Conservation (phyloP, 2,329 filamentous ascomycete genomes). For the Fusarium sp. region DNA sequence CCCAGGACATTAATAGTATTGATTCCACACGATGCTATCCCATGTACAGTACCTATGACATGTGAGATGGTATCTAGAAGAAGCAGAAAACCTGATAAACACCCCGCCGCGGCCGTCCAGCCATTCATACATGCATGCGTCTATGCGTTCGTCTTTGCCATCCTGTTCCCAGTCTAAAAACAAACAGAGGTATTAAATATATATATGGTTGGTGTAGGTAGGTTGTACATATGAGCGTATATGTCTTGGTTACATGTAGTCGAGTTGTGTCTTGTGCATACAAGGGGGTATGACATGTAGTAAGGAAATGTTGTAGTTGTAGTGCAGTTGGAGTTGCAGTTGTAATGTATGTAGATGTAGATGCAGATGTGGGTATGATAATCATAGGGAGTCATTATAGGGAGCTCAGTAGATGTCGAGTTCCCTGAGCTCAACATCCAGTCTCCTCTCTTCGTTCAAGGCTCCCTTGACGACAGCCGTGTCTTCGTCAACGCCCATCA, state of each 20-base stretch:
- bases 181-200: conserved; percentile 39
- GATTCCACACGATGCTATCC: conserved; percentile 33
- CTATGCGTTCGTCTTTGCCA: conserved; percentile 11
- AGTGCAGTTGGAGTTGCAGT: background rate
- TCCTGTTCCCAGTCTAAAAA: conserved; percentile 26
- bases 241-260: conserved; percentile 5
- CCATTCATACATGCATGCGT: conserved; percentile 20
- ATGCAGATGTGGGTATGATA: background rate
- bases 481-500: conserved; percentile 43
- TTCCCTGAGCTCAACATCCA: conserved; percentile 48
- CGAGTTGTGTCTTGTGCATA: background rate
- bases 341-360: background rate
- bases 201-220: conserved; percentile 26
- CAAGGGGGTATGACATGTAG: background rate
- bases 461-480: conserved; percentile 45
- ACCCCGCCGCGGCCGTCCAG: conserved; percentile 24
- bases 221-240: conserved; percentile 20
- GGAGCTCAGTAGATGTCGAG: conserved; percentile 51
- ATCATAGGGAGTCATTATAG: background rate
- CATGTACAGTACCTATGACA: conserved; percentile 24
- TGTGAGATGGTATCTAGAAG: conserved; percentile 44
- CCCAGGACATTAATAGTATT: conserved; percentile 25
- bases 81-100: conserved; percentile 33
- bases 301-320: background rate
- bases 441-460: conserved; percentile 42